These are phyloP conservation scores for Monoraphidium neglectum DNA, from an alignment of 139 green algal genomes.

Conservation along the genomic window DNA sequence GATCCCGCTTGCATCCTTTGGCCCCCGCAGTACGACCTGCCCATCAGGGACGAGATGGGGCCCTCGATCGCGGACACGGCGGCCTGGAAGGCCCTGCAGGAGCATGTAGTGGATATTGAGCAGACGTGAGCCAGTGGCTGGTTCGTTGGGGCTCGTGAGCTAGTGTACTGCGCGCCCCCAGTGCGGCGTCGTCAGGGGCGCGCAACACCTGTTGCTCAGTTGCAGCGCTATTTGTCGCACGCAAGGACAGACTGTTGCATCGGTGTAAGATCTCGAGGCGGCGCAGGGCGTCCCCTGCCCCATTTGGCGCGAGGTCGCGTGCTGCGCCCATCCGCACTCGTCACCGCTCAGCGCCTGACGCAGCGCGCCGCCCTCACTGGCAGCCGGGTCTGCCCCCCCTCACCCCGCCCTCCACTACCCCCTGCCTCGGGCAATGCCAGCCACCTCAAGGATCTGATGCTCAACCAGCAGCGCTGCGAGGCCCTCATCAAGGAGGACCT, in stretches of 20 bases:
- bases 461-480: conserved; percentile 70
- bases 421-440: conserved; percentile 27
- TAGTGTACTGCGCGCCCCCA: no score
- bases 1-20: no score
- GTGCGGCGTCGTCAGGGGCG: no score
- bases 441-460: conserved; percentile 85
- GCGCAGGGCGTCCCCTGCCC: no score
- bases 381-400: not conserved
- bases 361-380: not conserved
- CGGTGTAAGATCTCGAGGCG: no score
- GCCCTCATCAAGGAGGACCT: conserved; percentile 79
- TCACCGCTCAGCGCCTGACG: not conserved
- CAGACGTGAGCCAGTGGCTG: conserved; percentile 73
- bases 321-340: not conserved
- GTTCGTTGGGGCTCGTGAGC: no score
- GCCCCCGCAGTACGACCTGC: no score
- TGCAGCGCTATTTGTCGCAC: no score
- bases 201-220: no score
- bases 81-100: conserved; percentile 72
- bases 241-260: no score
- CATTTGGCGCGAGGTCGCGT: no score
- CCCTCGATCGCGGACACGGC: conserved; percentile 53
- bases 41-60: no score
- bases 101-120: conserved; percentile 84
- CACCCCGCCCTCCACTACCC: not conserved